Evolutionary conservation across 1,139 yeast species (phyloP), one percentile per base, ranked within the genome.

Genomic region (Hansenula lynferdii): DNA sequence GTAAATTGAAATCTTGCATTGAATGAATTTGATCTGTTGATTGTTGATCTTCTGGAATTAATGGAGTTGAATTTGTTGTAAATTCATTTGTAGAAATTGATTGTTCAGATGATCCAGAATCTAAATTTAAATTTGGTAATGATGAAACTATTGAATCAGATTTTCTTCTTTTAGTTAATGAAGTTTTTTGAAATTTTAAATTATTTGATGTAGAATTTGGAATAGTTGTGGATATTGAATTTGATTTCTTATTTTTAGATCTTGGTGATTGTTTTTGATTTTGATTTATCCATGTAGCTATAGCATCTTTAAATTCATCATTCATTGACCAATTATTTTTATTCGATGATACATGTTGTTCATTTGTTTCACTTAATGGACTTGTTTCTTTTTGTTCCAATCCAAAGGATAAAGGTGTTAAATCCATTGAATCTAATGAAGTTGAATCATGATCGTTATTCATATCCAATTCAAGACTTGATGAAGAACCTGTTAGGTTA

Each of bases 291-390:
- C 53, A 50, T 8, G 38, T 42, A 6, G 41, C 45, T n/a, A 51
- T 47, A 3, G 50, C 53, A 25, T 41, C 36, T 20, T 51, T 44
- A 12, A 51, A 41, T 20, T 50, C 55, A 18, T 47, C 51, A 32
- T 48, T 50, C 47, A 47, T 48, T 10, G 42, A 37, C 57, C 54
- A 50, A 21, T 41, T 47, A 14, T 32, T 5, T 15, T n/a, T 25
- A 9, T n/a, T 14, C 12, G 25, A 23, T 23, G 12, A 23, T 23
- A n/a, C n/a, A n/a, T n/a, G n/a, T n/a, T n/a, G n/a, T n/a, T n/a
- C n/a, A n/a, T n/a, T n/a, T n/a, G n/a, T n/a, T n/a, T n/a, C n/a
- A n/a, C n/a, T n/a, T n/a, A n/a, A n/a, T n/a, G n/a, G n/a, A n/a
- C n/a, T n/a, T n/a, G n/a, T n/a, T n/a, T n/a, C n/a, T n/a, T n/a